A percentile compares a stretch with the other conserved stretches of the same genome.
These are phyloP conservation scores for Penicillium sp. DNA, from an alignment of 2,329 filamentous ascomycete genomes.

Conservation along the genomic window DNA sequence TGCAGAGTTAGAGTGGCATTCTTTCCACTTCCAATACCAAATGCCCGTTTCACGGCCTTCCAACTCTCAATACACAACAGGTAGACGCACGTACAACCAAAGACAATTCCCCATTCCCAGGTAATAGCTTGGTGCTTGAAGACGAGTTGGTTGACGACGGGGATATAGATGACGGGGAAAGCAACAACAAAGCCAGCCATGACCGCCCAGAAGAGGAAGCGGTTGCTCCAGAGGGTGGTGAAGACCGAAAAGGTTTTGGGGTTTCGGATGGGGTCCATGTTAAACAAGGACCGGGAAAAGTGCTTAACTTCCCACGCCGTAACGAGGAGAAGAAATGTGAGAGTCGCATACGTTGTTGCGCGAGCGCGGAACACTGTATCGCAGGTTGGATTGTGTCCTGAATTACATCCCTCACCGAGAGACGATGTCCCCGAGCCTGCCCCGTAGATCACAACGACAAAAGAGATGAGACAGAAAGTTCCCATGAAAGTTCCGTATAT, in stretches of 20 bases:
- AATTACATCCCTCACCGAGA: conserved; percentile 57
- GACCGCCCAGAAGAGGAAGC: conserved; percentile 68
- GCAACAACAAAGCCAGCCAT: conserved; percentile 55
- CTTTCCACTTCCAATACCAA: conserved; percentile 36
- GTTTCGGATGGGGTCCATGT: conserved; percentile 52
- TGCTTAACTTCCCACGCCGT: conserved; percentile 77
- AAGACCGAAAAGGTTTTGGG: conserved; percentile 65
- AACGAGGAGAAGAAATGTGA: conserved; percentile 74
- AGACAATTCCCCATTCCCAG: conserved; percentile 69
- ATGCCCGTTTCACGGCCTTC: conserved; percentile 62
- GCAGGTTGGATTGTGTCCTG: conserved; percentile 49
- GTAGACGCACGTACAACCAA: conserved; percentile 60
- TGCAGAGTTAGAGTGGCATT: conserved; percentile 31
- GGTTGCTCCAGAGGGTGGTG: conserved; percentile 65
- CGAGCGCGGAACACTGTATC: conserved; percentile 64
- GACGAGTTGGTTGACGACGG: conserved; percentile 61
- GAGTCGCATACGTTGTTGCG: conserved; percentile 69
- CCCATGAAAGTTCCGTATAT: conserved; percentile 49
- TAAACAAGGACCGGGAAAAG: conserved; percentile 72
- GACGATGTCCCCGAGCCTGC: conserved; percentile 44
- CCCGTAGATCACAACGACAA: conserved; percentile 42
- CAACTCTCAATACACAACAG: conserved; percentile 62
- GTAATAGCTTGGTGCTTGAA: conserved; percentile 65
- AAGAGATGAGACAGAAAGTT: conserved; percentile 43
- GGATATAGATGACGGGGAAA: conserved; percentile 65